These are phyloP conservation scores for Pilaira anomala DNA, from an alignment of 192 early-diverging fungal species.

Conservation along the genomic window DNA sequence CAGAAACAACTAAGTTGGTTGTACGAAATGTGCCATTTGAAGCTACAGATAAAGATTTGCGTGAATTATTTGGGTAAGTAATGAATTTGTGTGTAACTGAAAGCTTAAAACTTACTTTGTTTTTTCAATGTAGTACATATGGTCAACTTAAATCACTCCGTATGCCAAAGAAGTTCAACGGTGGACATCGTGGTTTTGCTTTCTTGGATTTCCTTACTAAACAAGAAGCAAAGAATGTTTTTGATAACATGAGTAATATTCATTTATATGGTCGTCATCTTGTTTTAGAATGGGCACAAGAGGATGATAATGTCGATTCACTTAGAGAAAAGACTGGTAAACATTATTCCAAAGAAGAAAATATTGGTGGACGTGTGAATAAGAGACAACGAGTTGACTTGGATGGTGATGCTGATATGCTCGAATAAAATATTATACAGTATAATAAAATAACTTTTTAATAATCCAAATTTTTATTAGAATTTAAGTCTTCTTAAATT, in stretches of 20 bases:
- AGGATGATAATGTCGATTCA: slow-evolving; percentile 76
- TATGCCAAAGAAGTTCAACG: slow-evolving; percentile 90
- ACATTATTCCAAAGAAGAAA: slow-evolving; percentile 67
- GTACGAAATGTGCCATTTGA: slow-evolving; percentile 97
- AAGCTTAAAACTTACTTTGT: neutral
- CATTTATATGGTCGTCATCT: slow-evolving; percentile 98
- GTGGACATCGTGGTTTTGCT: slow-evolving; percentile 94
- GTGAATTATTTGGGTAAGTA: slow-evolving; percentile 71
- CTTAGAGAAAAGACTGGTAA: slow-evolving; percentile 84
- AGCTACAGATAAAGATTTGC: slow-evolving; percentile 92
- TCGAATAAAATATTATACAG: slow-evolving; percentile 39
- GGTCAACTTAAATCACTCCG: slow-evolving; percentile 95
- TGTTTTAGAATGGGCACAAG: slow-evolving; percentile 93
- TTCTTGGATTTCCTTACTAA: slow-evolving; percentile 97
- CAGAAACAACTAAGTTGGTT: slow-evolving; percentile 46
- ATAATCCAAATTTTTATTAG: neutral
- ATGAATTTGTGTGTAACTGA: neutral
- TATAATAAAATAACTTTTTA: neutral
- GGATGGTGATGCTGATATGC: slow-evolving; percentile 46
- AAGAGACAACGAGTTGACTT: slow-evolving; percentile 69
- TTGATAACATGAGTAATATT: slow-evolving; percentile 80
- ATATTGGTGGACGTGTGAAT: slow-evolving; percentile 41
- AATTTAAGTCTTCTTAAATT: no score
- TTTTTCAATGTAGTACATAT: slow-evolving; percentile 69
- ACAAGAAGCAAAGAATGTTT: slow-evolving; percentile 90